Conservation (phyloP, 2,329 filamentous ascomycete genomes). For the Talaromyces sp. region DNA sequence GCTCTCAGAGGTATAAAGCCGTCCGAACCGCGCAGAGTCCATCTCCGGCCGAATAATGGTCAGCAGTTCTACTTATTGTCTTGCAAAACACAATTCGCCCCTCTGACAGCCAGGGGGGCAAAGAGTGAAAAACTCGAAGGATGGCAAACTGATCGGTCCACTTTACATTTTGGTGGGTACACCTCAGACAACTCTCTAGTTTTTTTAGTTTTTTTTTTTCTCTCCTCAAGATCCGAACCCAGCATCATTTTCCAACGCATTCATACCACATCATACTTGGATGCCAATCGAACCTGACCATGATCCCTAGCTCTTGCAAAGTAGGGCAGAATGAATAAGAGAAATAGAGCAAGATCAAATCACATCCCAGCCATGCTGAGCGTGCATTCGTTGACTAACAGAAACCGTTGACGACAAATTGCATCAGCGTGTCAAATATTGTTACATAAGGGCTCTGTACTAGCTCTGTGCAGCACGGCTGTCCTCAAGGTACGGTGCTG, state of each 20-base stretch:
- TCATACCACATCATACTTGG: not conserved
- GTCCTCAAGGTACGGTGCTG: not conserved
- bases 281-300: not conserved
- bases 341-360: not conserved
- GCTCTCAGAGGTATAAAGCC: not conserved
- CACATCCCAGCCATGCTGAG: not conserved
- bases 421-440: slow-evolving; percentile 2
- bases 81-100: not conserved
- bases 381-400: slow-evolving; percentile 17
- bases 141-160: not conserved
- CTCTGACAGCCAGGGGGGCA: not conserved
- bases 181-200: not conserved
- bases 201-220: no score
- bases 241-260: not conserved
- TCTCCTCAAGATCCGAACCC: not conserved
- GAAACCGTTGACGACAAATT: slow-evolving; percentile 15
- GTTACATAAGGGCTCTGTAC: not conserved
- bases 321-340: not conserved
- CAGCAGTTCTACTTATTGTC: not conserved
- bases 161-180: not conserved
- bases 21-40: not conserved
- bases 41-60: not conserved
- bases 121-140: not conserved
- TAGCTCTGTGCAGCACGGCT: not conserved
- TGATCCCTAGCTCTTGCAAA: not conserved